phyloP scores from a whole-genome alignment of 257 asterid species.

The Lavandula angustifolia region DNA sequence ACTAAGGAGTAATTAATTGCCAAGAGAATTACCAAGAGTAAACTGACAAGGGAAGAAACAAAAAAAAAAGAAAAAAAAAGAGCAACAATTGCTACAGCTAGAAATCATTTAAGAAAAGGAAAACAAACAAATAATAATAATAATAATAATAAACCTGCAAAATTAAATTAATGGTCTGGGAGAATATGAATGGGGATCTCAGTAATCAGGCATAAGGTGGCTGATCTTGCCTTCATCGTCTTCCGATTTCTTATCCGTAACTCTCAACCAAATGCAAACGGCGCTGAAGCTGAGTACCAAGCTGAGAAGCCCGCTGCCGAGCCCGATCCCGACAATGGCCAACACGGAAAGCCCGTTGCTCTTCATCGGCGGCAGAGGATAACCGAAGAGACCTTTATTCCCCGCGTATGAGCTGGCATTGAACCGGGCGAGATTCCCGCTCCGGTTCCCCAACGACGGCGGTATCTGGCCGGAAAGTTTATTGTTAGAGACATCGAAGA shows the following conservation, averaged over 20 bases:
- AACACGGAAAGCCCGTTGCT: slow-evolving; percentile 61
- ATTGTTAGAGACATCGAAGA: slow-evolving; percentile 75
- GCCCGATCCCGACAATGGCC: slow-evolving; percentile 91
- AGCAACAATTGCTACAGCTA: slow-evolving; percentile 16
- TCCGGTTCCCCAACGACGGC: slow-evolving; percentile 65
- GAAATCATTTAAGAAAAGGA: background rate
- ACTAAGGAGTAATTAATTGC: slow-evolving; percentile 13
- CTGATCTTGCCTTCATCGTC: slow-evolving; percentile 70
- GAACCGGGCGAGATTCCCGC: slow-evolving; percentile 68
- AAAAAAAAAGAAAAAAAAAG: too few species aligned
- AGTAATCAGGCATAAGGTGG: slow-evolving; percentile 87
- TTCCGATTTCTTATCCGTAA: slow-evolving; percentile 62
- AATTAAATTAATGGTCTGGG: background rate
- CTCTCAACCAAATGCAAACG: slow-evolving; percentile 87
- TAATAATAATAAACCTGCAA: background rate
- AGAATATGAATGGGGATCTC: slow-evolving; percentile 17
- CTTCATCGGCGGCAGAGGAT: slow-evolving; percentile 74
- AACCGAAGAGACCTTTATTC: slow-evolving; percentile 81
- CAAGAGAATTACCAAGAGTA: slow-evolving; percentile 23
- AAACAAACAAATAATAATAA: background rate
- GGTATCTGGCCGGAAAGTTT: slow-evolving; percentile 78
- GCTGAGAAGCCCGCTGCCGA: slow-evolving; percentile 87
- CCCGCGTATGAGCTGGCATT: slow-evolving; percentile 77
- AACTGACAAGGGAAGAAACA: background rate
- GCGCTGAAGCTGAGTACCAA: slow-evolving; percentile 83